Evolutionary conservation across 345 rosid genomes (phyloP).

Genomic region (Gossypium raimondii): DNA sequence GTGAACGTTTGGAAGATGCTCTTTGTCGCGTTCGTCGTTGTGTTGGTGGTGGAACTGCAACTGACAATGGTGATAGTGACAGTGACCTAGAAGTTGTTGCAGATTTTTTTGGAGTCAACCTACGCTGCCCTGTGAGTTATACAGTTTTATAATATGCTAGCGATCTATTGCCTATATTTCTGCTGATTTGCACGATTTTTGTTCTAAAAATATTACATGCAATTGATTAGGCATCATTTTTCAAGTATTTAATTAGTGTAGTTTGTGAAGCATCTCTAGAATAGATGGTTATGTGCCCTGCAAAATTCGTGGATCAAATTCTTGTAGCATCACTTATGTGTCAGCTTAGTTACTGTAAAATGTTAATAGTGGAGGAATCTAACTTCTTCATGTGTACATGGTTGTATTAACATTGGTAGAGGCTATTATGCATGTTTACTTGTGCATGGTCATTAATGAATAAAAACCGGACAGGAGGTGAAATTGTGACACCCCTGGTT

Average conservation of each 20-base stretch:
- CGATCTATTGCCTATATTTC: neutral
- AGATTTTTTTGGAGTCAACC: constrained; percentile 68
- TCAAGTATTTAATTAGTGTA: neutral
- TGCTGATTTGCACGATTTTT: neutral
- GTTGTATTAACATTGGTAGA: neutral
- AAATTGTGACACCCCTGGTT: neutral
- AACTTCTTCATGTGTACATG: neutral
- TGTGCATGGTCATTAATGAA: neutral
- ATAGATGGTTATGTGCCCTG: neutral
- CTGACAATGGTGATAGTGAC: constrained; percentile 86
- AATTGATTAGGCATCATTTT: neutral
- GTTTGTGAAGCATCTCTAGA: neutral
- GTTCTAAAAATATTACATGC: neutral
- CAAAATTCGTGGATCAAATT: neutral
- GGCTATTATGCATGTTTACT: neutral
- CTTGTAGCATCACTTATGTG: neutral
- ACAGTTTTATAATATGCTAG: neutral
- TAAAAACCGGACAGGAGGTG: neutral
- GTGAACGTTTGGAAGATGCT: constrained; percentile 81
- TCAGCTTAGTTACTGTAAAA: neutral
- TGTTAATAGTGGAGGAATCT: neutral
- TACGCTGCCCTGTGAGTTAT: constrained; percentile 92
- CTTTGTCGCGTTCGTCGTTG: constrained; percentile 89
- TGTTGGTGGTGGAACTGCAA: constrained; percentile 77
- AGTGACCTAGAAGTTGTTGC: constrained; percentile 99